Base-by-base conservation (phyloP, 257 asterid genomes). In the Jacaranda copaia region DNA sequence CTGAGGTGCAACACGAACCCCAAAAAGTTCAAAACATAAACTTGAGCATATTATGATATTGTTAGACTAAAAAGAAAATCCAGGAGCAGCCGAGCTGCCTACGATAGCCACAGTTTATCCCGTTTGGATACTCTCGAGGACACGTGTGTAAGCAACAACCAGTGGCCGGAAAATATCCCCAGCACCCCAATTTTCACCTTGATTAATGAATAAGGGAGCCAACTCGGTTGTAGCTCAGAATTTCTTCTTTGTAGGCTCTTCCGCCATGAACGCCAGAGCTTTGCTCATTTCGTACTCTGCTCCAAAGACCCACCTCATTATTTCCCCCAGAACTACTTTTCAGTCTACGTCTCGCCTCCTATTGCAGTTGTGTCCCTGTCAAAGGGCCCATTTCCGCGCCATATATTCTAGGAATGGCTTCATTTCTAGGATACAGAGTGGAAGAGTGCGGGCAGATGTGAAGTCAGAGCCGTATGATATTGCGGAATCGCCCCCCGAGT, bases 221-320 rank as follows among this genome's bases (percentile, higher is more conserved):
- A 15, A 39, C 45, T 71, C 40, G 8, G 19, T 53, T 7, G 6
- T 0, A 16, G 14, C 16, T 55, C 35, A 16, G 61, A 3, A 55
- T n/a, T 16, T 55, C 10, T 55, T 55, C 10, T 16, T n/a, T 18
- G 4, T 14, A 62, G 48, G 83, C 83, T 85, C 82, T 72, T 67
- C 43, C 81, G 92, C 90, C 48, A 93, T 91, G 98, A 82, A 70
- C 80, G 84, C 88, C 49, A 84, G 97, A 85, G 88, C 91, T 67
- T 77, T 89, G 71, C 87, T 91, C 39, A 82, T 86, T 72, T 82
- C 89, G 38, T 70, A 62, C 86, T 84, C 92, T 40, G 96, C 94
- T 58, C 97, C 93, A 0, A 83, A 79, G 46, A 20, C 78, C 68
- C 84, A 79, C 49, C 84, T 38, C 66, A 64, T 0, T 42, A 55